Conservation (phyloP, 2,329 filamentous ascomycete genomes). For the Alternaria dauci region DNA sequence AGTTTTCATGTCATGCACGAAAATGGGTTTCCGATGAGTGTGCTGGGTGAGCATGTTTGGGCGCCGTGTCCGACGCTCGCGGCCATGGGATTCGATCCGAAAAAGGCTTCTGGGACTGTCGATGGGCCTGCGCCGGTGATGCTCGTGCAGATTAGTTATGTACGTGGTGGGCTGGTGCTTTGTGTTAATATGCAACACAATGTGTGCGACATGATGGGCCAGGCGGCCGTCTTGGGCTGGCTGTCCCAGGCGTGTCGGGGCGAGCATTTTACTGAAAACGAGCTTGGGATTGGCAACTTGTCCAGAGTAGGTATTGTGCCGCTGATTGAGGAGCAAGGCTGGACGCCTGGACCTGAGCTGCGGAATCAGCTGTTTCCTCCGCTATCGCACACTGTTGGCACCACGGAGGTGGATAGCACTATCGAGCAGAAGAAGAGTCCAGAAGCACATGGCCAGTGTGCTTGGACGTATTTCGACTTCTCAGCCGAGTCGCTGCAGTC, state of each 20-base stretch:
- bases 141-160: constrained; percentile 59
- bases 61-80: constrained; percentile 53
- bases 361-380: constrained; percentile 43
- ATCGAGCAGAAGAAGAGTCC: neutral
- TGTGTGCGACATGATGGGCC: constrained; percentile 62
- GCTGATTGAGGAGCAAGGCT: constrained; percentile 48
- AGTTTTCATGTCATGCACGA: constrained; percentile 49
- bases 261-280: constrained; percentile 57
- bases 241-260: constrained; percentile 60
- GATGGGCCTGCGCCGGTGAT: constrained; percentile 51
- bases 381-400: neutral
- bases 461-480: constrained; percentile 60
- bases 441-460: constrained; percentile 31
- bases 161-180: constrained; percentile 60
- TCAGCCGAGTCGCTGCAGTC: constrained; percentile 43
- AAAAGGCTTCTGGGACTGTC: constrained; percentile 24
- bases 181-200: constrained; percentile 60
- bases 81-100: constrained; percentile 20
- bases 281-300: constrained; percentile 56
- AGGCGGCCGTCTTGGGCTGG: constrained; percentile 57
- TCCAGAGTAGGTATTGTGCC: constrained; percentile 51
- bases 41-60: constrained; percentile 59
- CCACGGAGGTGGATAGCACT: neutral
- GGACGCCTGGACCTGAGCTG: constrained; percentile 49
- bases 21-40: constrained; percentile 56